These are phyloP conservation scores for Elaeagnus macrophylla DNA, from an alignment of 306 rosid genomes.

Conservation along the genomic window DNA sequence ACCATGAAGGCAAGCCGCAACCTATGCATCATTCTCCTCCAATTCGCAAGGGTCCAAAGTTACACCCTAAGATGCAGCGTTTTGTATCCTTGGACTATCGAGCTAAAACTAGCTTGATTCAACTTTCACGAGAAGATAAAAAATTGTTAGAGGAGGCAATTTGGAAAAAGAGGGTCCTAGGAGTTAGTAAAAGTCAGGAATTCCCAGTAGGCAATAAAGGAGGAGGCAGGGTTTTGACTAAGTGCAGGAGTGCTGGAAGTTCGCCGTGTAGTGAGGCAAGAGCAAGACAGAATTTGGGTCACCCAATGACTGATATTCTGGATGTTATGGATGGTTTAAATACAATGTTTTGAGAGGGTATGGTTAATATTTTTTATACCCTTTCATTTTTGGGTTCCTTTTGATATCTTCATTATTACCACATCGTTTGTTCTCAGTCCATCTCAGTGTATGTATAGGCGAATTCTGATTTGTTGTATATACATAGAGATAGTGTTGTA, in stretches of 20 bases:
- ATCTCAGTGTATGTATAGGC: conserved; percentile 12
- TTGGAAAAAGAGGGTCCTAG: conserved; percentile 29
- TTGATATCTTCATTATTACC: conserved; percentile 1
- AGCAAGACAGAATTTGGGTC: conserved; percentile 15
- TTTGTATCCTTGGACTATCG: conserved; percentile 21
- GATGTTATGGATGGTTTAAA: conserved; percentile 58
- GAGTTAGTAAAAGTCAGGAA: conserved; percentile 64
- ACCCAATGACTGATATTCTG: conserved; percentile 21
- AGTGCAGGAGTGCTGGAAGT: conserved; percentile 50
- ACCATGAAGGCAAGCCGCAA: conserved; percentile 36
- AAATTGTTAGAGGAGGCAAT: conserved; percentile 50
- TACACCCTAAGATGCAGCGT: conserved; percentile 54
- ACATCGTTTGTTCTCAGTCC: too few species aligned
- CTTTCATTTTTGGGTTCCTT: neutral
- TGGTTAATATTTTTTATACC: neutral
- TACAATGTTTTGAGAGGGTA: conserved; percentile 4
- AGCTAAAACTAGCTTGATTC: conserved; percentile 20
- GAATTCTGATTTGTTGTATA: conserved; percentile 10
- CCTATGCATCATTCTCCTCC: conserved; percentile 57
- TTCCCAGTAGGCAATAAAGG: conserved; percentile 26
- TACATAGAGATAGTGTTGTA: neutral
- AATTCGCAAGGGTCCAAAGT: conserved; percentile 37
- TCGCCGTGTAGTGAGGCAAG: conserved; percentile 38
- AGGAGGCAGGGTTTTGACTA: conserved; percentile 21
- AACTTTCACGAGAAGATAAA: conserved; percentile 44